Evolutionary conservation across 2,329 filamentous ascomycete genomes (phyloP).

Genomic region (Exophiala sp.): DNA sequence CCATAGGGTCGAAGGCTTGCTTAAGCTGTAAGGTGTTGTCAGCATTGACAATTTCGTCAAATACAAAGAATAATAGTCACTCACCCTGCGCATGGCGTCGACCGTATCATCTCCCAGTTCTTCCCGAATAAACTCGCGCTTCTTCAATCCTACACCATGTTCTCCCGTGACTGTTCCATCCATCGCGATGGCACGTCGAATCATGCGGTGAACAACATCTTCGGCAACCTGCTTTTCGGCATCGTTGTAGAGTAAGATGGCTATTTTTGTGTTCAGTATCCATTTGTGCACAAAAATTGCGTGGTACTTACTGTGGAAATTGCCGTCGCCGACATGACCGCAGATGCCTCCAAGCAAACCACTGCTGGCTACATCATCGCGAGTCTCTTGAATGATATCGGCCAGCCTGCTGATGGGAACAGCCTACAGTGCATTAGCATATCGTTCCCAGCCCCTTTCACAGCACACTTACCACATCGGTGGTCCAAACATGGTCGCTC

Average conservation of each 20-base stretch:
- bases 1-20: constrained; percentile 60
- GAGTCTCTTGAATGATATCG: constrained; percentile 66
- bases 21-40: constrained; percentile 46
- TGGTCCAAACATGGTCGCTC: constrained; percentile 66
- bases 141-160: constrained; percentile 65
- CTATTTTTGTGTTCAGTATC: too few species aligned
- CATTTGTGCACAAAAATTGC: too few species aligned
- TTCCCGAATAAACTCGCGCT: constrained; percentile 59
- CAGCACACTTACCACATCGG: constrained; percentile 52
- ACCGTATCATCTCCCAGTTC: constrained; percentile 57
- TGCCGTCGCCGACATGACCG: constrained; percentile 68
- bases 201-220: constrained; percentile 61
- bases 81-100: constrained; percentile 58
- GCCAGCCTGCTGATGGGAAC: constrained; percentile 67
- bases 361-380: constrained; percentile 57
- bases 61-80: constrained; percentile 26
- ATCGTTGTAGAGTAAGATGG: constrained; percentile 57
- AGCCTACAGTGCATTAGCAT: constrained; percentile 37
- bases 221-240: constrained; percentile 51
- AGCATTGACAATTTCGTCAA: constrained; percentile 11
- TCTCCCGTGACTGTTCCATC: constrained; percentile 69
- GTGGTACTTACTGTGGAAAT: constrained; percentile 56
- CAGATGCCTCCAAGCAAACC: constrained; percentile 62
- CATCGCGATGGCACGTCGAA: constrained; percentile 62
- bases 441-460: background rate